These are phyloP conservation scores for Coelastrella sp. DNA, from an alignment of 139 green algal species.

Conservation along the genomic window DNA sequence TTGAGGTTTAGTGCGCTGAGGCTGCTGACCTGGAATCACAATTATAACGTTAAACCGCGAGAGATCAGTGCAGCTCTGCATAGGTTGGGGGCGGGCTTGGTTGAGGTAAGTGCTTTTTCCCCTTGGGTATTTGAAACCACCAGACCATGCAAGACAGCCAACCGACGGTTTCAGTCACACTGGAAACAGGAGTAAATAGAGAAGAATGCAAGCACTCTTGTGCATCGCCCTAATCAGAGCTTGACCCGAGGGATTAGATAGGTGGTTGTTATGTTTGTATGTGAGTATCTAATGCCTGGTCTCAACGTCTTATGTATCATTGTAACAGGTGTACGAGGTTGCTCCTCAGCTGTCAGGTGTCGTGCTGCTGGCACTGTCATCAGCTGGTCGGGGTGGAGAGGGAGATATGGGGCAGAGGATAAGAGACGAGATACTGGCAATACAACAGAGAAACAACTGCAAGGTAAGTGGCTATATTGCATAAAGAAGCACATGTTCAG, in stretches of 20 bases:
- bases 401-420: conserved; percentile 82
- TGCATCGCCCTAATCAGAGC: too few species aligned
- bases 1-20: conserved; percentile 69
- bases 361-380: conserved; percentile 58
- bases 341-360: conserved; percentile 25
- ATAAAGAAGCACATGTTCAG: too few species aligned
- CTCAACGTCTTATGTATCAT: background rate
- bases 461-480: conserved; percentile 59
- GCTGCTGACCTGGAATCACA: conserved; percentile 65
- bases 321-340: conserved; percentile 29
- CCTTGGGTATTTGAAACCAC: too few species aligned
- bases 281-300: background rate
- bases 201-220: too few species aligned
- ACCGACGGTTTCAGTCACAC: too few species aligned
- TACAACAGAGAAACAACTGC: conserved; percentile 71
- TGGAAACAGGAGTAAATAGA: too few species aligned
- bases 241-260: too few species aligned
- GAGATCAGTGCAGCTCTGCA: conserved; percentile 76
- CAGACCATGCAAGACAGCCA: too few species aligned
- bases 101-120: conserved; percentile 17
- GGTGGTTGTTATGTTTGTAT: too few species aligned
- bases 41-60: conserved; percentile 88
- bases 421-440: conserved; percentile 78
- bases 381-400: conserved; percentile 66
- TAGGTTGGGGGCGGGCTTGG: conserved; percentile 15